Evolutionary conservation across 768 basidiomycete genomes (phyloP), one percentile per base, ranked within the genome.

Genomic region (Suillus lakei): DNA sequence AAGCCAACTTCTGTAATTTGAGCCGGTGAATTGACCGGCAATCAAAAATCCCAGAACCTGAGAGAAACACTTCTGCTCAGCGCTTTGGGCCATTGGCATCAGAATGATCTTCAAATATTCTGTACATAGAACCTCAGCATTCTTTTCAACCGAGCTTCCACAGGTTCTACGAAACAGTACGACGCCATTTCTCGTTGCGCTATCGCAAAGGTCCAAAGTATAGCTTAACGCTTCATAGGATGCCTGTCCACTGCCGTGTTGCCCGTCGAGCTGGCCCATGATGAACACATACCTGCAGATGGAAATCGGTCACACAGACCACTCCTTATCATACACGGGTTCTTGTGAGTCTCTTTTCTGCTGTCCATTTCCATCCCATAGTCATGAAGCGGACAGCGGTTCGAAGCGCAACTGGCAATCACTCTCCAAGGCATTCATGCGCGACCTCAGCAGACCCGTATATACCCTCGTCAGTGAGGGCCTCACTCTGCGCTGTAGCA

Each of bases 401-500:
- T 93, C 90, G 44, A 95, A 96, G 73, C 86, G 95, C 65, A 97
- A 97, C 74, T 98, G 94, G 93, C 80, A 85, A 6, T 92, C 92
- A 0, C 81, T 97, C 5, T 86, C 91, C 7, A 93, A 92, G 70
- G 86, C 88, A 0, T 88, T 98, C 66, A 80, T 85, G n/a, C 80
- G 82, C 38, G 85, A 88, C 60, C 80, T 93, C 1, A 76, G 82
- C 3, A 81, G 88, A 64, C 88, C 91, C 2, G 83, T 97, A 23
- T 95, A 94, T 71, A 81, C 90, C 3, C 77, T 97, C 46, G 95
- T 90, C 64, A 69, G 83, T 75, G 2, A 18, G 13, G 7, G 6
- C 13, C 1, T 18, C 60, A 39, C 30, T 30, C n/a, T 55, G 34
- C 15, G 32, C 30, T 39, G 12, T 34, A 21, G 12, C 26, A 63